These are phyloP conservation scores for Fraxinus paxiana DNA, from an alignment of 305 asterid genomes.

Conservation along the genomic window DNA sequence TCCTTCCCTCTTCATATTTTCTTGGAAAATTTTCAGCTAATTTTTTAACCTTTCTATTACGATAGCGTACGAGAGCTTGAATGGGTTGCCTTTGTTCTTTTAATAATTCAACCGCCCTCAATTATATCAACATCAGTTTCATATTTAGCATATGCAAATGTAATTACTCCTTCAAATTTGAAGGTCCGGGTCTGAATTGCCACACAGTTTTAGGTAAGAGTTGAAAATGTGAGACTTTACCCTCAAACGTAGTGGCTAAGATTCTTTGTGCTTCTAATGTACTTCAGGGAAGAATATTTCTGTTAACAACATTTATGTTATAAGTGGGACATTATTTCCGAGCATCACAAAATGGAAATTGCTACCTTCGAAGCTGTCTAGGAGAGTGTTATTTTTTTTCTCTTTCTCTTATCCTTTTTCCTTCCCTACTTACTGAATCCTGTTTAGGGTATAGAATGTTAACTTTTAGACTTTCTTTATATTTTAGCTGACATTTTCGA, in stretches of 20 bases:
- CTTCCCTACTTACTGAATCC: neutral
- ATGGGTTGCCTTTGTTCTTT: neutral
- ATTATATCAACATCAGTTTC: neutral
- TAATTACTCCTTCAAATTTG: neutral
- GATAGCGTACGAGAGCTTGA: neutral
- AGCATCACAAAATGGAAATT: neutral
- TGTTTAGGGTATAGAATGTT: neutral
- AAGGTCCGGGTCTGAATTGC: neutral
- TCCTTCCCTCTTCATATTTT: neutral
- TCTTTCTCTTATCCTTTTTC: neutral
- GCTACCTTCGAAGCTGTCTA: neutral
- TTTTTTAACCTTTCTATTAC: neutral
- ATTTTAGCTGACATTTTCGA: constrained; percentile 1
- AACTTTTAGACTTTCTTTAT: neutral
- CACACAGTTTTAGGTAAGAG: neutral
- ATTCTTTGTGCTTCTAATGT: neutral
- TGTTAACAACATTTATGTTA: neutral
- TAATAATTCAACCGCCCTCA: neutral
- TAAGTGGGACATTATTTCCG: neutral
- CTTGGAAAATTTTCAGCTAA: neutral
- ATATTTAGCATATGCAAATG: neutral
- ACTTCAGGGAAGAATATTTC: neutral
- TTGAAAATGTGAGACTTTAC: neutral
- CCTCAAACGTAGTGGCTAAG: neutral
- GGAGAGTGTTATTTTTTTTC: neutral